A percentile compares a stretch with the other conserved stretches of the same genome.
Evolutionary conservation across 108 stramenopile genomes (phyloP).

Genomic region (Nitzschia sp.): DNA sequence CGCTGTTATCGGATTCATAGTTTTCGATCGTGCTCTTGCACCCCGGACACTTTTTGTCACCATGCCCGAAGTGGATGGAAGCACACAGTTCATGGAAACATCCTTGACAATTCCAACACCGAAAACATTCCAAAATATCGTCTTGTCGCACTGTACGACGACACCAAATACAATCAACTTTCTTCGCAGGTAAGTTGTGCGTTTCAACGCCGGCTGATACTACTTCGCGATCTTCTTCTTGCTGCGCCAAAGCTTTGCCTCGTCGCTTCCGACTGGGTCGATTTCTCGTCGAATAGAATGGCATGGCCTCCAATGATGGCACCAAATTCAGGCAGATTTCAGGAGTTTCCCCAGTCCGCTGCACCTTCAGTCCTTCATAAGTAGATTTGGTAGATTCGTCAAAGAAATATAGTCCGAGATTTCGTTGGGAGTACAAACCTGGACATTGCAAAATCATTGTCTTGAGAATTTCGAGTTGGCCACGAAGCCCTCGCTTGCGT

Average conservation of each 20-base stretch:
- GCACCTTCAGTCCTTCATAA: conserved; percentile 7
- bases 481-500: conserved; percentile 41
- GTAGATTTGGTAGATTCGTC: conserved; percentile 8
- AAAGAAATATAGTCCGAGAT: conserved; percentile 40
- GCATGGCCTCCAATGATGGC: conserved; percentile 23
- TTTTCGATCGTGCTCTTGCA: background rate
- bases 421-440: conserved; percentile 16
- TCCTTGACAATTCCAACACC: background rate
- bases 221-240: background rate
- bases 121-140: background rate
- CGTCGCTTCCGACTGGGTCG: background rate
- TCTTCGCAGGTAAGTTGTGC: background rate
- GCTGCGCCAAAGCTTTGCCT: background rate
- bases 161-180: conserved; percentile 10
- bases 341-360: background rate
- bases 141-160: background rate
- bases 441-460: conserved; percentile 39
- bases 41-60: background rate
- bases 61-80: background rate
- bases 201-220: background rate
- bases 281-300: conserved; percentile 19
- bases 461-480: conserved; percentile 41
- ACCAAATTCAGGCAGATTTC: conserved; percentile 1
- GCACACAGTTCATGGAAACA: conserved; percentile 1
- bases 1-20: background rate